Percentiles rank a stretch among this genome's conserved stretches.
phyloP scores from a whole-genome alignment of 2,329 filamentous ascomycete species.

The Trichoderma semiorbis region DNA sequence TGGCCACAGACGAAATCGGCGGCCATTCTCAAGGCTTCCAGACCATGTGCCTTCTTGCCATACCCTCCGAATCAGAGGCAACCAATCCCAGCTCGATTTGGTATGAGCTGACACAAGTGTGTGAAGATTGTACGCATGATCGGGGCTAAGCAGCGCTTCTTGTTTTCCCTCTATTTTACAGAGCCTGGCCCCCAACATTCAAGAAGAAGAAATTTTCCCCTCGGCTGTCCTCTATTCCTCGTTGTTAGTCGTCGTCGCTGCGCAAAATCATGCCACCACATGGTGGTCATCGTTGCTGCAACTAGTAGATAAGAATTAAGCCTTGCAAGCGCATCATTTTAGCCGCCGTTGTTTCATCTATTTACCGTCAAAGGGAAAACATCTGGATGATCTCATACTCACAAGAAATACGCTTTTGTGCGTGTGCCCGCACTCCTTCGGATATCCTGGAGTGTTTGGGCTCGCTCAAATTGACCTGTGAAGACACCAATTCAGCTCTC shows the following conservation, averaged over 20 bases:
- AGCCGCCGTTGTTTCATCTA: background rate
- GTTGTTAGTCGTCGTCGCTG: background rate
- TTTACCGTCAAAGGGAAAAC: background rate
- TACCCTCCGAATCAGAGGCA: slow-evolving; percentile 13
- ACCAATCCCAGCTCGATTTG: slow-evolving; percentile 16
- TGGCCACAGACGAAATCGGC: background rate
- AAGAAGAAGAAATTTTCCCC: background rate
- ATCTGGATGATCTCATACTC: background rate
- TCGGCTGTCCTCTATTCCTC: background rate
- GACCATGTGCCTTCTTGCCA: slow-evolving; percentile 19
- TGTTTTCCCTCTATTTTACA: slow-evolving; percentile 8
- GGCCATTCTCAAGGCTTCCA: background rate
- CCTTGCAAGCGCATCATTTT: background rate
- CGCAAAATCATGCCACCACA: background rate
- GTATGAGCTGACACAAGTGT: slow-evolving; percentile 10
- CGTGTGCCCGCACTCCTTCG: background rate
- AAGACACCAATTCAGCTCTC: background rate
- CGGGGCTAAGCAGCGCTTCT: slow-evolving; percentile 11
- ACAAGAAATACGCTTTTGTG: background rate
- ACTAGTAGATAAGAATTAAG: background rate
- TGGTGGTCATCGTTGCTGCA: background rate
- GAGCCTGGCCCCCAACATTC: background rate
- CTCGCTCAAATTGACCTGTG: background rate
- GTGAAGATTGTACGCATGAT: slow-evolving; percentile 13
- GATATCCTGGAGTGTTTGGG: background rate